These are phyloP conservation scores for Coemansia sp. DNA, from an alignment of 192 early-diverging fungal species.

Conservation along the genomic window DNA sequence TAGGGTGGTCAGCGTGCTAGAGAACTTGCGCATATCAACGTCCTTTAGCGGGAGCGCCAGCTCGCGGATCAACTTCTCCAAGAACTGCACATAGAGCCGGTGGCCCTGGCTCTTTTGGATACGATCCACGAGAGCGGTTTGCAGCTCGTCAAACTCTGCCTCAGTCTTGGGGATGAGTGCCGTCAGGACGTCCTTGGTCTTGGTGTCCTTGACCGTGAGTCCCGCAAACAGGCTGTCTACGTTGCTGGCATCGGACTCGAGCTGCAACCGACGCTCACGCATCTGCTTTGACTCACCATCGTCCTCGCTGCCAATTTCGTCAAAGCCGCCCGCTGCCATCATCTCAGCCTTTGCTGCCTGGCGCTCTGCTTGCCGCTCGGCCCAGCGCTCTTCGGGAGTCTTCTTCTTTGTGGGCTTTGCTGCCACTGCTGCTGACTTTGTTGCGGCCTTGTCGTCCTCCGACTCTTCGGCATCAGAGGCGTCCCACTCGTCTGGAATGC, in stretches of 20 bases:
- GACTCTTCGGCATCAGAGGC: conserved; percentile 59
- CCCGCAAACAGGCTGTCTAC: conserved; percentile 68
- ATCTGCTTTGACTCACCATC: conserved; percentile 52
- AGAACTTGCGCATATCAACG: conserved; percentile 63
- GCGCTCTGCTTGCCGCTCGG: conserved; percentile 59
- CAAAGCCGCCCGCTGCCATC: conserved; percentile 47
- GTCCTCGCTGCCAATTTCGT: conserved; percentile 43
- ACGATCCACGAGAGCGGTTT: conserved; percentile 60
- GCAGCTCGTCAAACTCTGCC: conserved; percentile 69
- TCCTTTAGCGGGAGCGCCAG: conserved; percentile 63
- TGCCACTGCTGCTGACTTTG: neutral
- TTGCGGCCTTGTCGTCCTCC: conserved; percentile 42
- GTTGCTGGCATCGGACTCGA: conserved; percentile 66
- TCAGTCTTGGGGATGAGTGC: conserved; percentile 64
- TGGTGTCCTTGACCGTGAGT: conserved; percentile 57
- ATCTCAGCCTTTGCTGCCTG: conserved; percentile 35
- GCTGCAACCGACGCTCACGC: conserved; percentile 59
- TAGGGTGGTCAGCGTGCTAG: conserved; percentile 63
- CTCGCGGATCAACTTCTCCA: conserved; percentile 69
- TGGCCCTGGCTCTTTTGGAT: conserved; percentile 57
- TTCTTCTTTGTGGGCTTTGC: conserved; percentile 57
- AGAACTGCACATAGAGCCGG: conserved; percentile 58
- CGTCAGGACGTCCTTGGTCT: conserved; percentile 32
- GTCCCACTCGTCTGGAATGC: conserved; percentile 66
- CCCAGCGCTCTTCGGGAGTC: conserved; percentile 62